Evolutionary conservation across 441 rosid species (phyloP).

Genomic region (Macaranga tanarius): DNA sequence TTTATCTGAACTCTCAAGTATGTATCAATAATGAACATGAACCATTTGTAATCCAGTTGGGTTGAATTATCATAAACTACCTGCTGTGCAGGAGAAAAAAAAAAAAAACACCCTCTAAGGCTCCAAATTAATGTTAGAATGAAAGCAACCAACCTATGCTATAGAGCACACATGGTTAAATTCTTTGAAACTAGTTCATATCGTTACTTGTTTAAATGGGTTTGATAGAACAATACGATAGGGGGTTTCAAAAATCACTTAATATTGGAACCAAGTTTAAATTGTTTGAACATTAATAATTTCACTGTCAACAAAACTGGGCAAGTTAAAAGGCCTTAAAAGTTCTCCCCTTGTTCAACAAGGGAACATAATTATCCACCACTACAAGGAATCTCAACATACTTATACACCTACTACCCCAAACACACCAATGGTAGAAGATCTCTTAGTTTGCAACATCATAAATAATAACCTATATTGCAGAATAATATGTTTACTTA

Average conservation of each 20-base stretch:
- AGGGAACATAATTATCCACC: no score
- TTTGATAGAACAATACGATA: not conserved
- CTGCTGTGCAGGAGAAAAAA: no score
- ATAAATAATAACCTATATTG: constrained; percentile 7
- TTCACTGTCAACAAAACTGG: not conserved
- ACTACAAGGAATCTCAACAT: not conserved
- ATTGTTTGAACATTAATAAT: not conserved
- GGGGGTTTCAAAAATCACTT: no score
- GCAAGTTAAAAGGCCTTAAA: not conserved
- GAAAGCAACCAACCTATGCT: no score
- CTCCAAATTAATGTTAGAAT: no score
- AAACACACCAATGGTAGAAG: not conserved
- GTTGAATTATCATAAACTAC: not conserved
- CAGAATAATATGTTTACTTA: constrained; percentile 11
- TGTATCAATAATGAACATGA: not conserved
- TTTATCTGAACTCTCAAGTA: not conserved
- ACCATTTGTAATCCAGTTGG: not conserved
- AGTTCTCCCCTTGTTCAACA: not conserved
- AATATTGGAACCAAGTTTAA: not conserved
- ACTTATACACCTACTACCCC: no score
- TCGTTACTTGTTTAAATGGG: not conserved
- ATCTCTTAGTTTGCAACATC: constrained; percentile 13
- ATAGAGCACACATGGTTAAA: no score
- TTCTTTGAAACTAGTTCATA: no score
- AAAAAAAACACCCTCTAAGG: no score